These are phyloP conservation scores for Komagataella ulmi DNA, from an alignment of 805 yeast genomes.

Conservation along the genomic window DNA sequence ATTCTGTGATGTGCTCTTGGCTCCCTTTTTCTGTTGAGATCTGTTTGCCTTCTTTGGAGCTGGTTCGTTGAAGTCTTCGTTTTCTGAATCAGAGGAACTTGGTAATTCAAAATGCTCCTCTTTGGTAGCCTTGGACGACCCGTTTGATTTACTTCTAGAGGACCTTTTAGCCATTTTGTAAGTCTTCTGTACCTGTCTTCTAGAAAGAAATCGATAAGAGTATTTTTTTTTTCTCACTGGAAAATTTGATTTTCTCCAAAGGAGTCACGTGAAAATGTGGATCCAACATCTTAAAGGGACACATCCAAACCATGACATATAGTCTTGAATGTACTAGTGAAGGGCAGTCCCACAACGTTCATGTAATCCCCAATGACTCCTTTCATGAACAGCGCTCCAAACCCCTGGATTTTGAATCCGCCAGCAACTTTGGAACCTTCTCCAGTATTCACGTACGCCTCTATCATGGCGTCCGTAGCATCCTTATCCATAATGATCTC, in stretches of 20 bases:
- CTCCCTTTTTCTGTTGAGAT: background rate
- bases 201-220: background rate
- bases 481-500: slow-evolving; percentile 23
- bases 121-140: background rate
- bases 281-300: background rate
- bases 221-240: background rate
- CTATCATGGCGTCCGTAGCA: slow-evolving; percentile 37
- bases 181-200: too few relatives aligned
- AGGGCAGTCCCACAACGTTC: slow-evolving; percentile 85
- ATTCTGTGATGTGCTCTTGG: slow-evolving; percentile 2
- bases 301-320: background rate
- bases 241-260: background rate
- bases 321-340: slow-evolving; percentile 32
- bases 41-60: background rate
- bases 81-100: background rate
- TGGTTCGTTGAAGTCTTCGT: slow-evolving; percentile 4
- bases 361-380: slow-evolving; percentile 67
- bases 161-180: background rate
- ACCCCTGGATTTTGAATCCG: slow-evolving; percentile 76
- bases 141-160: background rate
- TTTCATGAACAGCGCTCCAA: slow-evolving; percentile 51
- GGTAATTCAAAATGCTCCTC: slow-evolving; percentile 3
- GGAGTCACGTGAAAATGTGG: background rate
- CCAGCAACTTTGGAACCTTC: slow-evolving; percentile 87
- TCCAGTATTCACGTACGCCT: slow-evolving; percentile 47